Evolutionary conservation across 495 filamentous ascomycete genomes (phyloP).

Genomic region (Trypethelium eluteriae): DNA sequence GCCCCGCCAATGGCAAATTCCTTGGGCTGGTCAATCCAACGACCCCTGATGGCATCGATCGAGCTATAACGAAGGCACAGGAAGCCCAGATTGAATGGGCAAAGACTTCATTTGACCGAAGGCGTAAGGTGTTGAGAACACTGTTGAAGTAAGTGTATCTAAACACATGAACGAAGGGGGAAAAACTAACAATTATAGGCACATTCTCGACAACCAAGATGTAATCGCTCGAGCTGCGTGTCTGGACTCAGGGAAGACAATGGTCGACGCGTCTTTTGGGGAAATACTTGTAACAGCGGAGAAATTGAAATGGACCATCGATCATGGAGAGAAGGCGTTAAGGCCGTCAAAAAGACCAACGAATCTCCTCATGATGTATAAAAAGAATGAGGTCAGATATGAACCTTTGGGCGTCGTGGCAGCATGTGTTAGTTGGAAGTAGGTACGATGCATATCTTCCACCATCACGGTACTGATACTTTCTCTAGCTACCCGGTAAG

Average conservation of each 20-base stretch:
- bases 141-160: slow-evolving; percentile 56
- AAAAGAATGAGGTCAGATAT: slow-evolving; percentile 82
- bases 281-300: slow-evolving; percentile 91
- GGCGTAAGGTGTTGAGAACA: slow-evolving; percentile 72
- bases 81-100: slow-evolving; percentile 76
- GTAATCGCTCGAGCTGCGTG: slow-evolving; percentile 78
- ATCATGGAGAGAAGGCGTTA: slow-evolving; percentile 81
- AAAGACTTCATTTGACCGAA: slow-evolving; percentile 65
- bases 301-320: slow-evolving; percentile 89
- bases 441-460: slow-evolving; percentile 24
- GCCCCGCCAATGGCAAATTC: slow-evolving; percentile 76
- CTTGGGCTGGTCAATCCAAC: slow-evolving; percentile 75
- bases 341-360: slow-evolving; percentile 61
- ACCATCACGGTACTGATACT: slow-evolving; percentile 11
- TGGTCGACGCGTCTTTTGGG: slow-evolving; percentile 84
- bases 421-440: slow-evolving; percentile 96
- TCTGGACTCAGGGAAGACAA: slow-evolving; percentile 94
- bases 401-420: slow-evolving; percentile 90
- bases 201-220: slow-evolving; percentile 83
- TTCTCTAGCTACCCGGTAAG: slow-evolving; percentile 4
- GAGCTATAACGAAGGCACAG: slow-evolving; percentile 63
- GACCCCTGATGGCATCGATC: slow-evolving; percentile 70
- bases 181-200: slow-evolving; percentile 36
- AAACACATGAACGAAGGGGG: not conserved
- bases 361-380: slow-evolving; percentile 91